Evolutionary conservation across 2,329 filamentous ascomycete genomes (phyloP).

Genomic region (Fusarium sp.): DNA sequence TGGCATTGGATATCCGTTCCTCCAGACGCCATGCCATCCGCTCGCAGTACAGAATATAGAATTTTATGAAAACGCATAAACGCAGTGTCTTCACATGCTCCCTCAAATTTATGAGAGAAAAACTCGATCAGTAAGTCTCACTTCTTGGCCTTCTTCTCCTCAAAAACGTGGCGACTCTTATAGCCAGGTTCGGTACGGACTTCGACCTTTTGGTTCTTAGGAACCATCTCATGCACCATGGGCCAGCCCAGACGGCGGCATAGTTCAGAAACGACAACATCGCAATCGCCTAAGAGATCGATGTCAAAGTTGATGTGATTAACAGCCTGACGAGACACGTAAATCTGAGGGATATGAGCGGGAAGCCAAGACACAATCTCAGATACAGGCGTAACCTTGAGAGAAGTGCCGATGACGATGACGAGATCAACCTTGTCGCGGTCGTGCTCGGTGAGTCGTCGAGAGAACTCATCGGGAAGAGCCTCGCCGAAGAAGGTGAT

Average conservation of each 20-base stretch:
- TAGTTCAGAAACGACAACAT: constrained; percentile 88
- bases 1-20: constrained; percentile 18
- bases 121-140: neutral
- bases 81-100: neutral
- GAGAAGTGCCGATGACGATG: constrained; percentile 93
- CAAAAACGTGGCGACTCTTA: constrained; percentile 54
- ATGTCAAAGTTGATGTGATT: constrained; percentile 95
- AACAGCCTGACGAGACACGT: constrained; percentile 87
- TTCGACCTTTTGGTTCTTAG: constrained; percentile 70
- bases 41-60: constrained; percentile 13
- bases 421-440: constrained; percentile 85
- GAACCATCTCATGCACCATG: constrained; percentile 84
- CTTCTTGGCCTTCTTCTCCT: constrained; percentile 36
- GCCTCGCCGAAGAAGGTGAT: constrained; percentile 98
- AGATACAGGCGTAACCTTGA: constrained; percentile 95
- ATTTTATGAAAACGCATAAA: neutral
- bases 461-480: constrained; percentile 85
- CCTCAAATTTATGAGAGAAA: neutral
- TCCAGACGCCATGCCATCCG: constrained; percentile 41
- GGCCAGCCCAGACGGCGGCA: constrained; percentile 85
- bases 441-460: constrained; percentile 84
- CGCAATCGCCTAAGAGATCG: constrained; percentile 94
- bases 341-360: constrained; percentile 86
- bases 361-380: constrained; percentile 88
- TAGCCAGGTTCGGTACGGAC: constrained; percentile 57